Conservation (phyloP, 768 basidiomycete species). For the Pulveroboletus sp. region DNA sequence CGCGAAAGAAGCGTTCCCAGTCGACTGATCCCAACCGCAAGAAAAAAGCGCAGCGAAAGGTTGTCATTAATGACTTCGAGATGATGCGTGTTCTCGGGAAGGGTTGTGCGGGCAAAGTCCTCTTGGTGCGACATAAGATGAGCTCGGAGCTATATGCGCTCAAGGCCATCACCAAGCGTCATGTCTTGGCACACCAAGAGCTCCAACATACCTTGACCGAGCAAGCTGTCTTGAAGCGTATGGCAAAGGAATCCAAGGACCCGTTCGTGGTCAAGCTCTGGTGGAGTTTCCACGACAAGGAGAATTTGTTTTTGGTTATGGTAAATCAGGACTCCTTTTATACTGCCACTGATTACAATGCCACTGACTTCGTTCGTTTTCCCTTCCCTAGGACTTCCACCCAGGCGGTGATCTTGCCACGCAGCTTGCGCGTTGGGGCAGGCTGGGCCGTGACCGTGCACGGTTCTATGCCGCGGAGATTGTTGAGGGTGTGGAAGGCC, state of each 20-base stretch:
- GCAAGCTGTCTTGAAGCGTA: constrained; percentile 89
- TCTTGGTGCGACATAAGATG: constrained; percentile 80
- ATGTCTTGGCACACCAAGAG: constrained; percentile 95
- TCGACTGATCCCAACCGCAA: constrained; percentile 47
- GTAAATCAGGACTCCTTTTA: constrained; percentile 36
- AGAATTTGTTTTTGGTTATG: constrained; percentile 96
- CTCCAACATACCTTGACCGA: constrained; percentile 95
- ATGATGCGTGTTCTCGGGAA: constrained; percentile 96
- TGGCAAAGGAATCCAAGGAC: constrained; percentile 84
- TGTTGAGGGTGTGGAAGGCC: constrained; percentile 91
- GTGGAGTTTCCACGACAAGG: constrained; percentile 98
- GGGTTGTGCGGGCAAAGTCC: constrained; percentile 95
- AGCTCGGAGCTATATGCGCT: constrained; percentile 78
- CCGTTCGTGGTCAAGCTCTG: constrained; percentile 95
- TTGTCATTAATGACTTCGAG: constrained; percentile 88
- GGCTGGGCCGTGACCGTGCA: constrained; percentile 88
- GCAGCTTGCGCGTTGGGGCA: constrained; percentile 93
- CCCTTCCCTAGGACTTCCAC: constrained; percentile 70
- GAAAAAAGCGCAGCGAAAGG: constrained; percentile 59
- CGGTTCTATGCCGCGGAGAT: constrained; percentile 98
- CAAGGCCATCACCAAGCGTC: constrained; percentile 97
- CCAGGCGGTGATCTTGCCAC: constrained; percentile 96
- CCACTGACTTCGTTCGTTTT: constrained; percentile 14
- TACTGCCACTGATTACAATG: constrained; percentile 3
- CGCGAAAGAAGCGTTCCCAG: constrained; percentile 52